Evolutionary conservation across 768 basidiomycete species (phyloP), one percentile per base, ranked within the genome.

Genomic region (Amanita jacksonii): DNA sequence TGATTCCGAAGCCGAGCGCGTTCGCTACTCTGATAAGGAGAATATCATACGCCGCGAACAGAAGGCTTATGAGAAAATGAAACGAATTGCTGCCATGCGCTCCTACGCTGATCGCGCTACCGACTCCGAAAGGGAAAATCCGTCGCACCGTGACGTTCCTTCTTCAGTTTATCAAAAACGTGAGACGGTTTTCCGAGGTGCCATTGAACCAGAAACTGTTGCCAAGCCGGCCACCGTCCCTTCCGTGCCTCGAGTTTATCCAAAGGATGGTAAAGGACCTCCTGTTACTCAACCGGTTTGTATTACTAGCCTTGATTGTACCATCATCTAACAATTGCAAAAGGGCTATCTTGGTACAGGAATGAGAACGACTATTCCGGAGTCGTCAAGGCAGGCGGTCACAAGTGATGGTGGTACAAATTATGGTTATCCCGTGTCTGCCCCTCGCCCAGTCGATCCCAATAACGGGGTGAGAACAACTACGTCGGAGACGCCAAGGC

Each of bases 91-190:
- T 7, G 34, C 16, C n/a, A 20, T 3, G 1, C 36, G 37, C 15
- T 19, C 27, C 20, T 18, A 37, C 20, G 35, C 37, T 20, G 44
- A 37, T 38, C 44, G 27, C 4, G 36, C 15, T 20, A 45, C 28
- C 15, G 44, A 45, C 31, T 37, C 44, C 20, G 44, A 45, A 19
- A 45, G 28, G 15, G 44, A 45, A 20, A 27, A 38, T 28, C 27
- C 34, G 15, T 36, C 34, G 13, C 43, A 36, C 23, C 43, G 43
- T 16, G 43, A 43, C 27, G 8, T 25, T 13, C 24, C 32, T 16
- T 5, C 25, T 15, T 35, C 42, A 25, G 36, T 12, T 12, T 5
- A 22, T 20, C 15, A 19, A 13, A 13, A 12, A 23, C 43, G 43
- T 19, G 43, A 37, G 19, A 19, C 43, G 9, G 24, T 27, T 18